Conservation (phyloP, 1,284 basidiomycete genomes). For the Cystobasidium sp. region DNA sequence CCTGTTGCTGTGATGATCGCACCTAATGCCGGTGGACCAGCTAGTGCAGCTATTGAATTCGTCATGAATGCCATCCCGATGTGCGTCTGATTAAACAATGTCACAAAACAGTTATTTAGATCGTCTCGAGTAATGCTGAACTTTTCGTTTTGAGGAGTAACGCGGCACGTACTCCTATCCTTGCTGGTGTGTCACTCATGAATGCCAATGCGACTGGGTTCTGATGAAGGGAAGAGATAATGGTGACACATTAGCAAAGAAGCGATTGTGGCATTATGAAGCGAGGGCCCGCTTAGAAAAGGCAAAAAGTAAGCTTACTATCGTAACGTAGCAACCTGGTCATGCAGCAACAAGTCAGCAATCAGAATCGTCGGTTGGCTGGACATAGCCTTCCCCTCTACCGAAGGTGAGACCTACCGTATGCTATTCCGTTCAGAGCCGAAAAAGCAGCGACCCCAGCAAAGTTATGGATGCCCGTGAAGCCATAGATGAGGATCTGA, state of each 20-base stretch:
- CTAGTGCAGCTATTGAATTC: constrained; percentile 27
- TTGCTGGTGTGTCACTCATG: constrained; percentile 35
- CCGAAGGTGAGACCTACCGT: constrained; percentile 5
- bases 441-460: constrained; percentile 40
- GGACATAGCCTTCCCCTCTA: neutral
- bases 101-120: neutral
- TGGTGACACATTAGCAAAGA: neutral
- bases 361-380: neutral
- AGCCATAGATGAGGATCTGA: constrained; percentile 39
- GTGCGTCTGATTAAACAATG: constrained; percentile 27
- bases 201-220: constrained; percentile 35
- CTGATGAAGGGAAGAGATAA: neutral
- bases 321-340: constrained; percentile 33
- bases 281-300: neutral
- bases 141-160: neutral
- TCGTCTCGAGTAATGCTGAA: neutral
- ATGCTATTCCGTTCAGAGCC: constrained; percentile 35
- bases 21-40: constrained; percentile 39
- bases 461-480: constrained; percentile 37
- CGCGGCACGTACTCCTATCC: constrained; percentile 26
- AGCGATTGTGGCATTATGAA: neutral
- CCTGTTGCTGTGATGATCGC: constrained; percentile 43
- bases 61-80: constrained; percentile 39
- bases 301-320: constrained; percentile 12
- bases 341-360: neutral